Evolutionary conservation across 306 rosid genomes (phyloP).

Genomic region (Prunus armeniaca): DNA sequence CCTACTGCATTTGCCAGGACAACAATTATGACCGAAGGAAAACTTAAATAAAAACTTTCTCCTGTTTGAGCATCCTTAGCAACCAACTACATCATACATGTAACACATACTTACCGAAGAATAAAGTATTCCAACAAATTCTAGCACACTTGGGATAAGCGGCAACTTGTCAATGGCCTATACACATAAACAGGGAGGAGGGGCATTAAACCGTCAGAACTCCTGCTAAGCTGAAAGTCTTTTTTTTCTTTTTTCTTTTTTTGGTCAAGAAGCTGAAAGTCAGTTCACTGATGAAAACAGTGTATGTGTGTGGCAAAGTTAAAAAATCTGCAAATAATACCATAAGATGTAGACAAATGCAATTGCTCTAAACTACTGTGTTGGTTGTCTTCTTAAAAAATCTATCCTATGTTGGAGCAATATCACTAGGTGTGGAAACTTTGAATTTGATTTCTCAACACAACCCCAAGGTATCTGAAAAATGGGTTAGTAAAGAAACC

Average conservation of each 20-base stretch:
- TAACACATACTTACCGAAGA: conserved; percentile 55
- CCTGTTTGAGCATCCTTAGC: not conserved
- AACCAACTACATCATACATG: not conserved
- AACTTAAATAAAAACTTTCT: not conserved
- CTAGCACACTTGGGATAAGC: conserved; percentile 57
- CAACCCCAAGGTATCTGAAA: not conserved
- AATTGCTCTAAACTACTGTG: not conserved
- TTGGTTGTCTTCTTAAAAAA: not conserved
- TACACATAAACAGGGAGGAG: not conserved
- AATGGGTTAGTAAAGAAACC: not conserved
- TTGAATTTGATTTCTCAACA: not conserved
- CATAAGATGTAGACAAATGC: not conserved
- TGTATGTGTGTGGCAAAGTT: not conserved
- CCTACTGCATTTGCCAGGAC: not conserved
- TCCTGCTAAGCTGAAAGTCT: not conserved
- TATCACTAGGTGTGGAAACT: not conserved
- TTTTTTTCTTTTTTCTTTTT: too few relatives aligned
- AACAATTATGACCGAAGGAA: too few relatives aligned
- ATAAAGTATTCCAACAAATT: conserved; percentile 70
- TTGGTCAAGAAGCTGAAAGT: not conserved
- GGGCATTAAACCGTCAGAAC: not conserved
- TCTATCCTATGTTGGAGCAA: not conserved
- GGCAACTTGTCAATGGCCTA: conserved; percentile 84
- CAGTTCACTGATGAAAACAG: not conserved
- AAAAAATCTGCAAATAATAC: not conserved